Conservation (phyloP, 345 rosid genomes). For the Hypericum perforatum region DNA sequence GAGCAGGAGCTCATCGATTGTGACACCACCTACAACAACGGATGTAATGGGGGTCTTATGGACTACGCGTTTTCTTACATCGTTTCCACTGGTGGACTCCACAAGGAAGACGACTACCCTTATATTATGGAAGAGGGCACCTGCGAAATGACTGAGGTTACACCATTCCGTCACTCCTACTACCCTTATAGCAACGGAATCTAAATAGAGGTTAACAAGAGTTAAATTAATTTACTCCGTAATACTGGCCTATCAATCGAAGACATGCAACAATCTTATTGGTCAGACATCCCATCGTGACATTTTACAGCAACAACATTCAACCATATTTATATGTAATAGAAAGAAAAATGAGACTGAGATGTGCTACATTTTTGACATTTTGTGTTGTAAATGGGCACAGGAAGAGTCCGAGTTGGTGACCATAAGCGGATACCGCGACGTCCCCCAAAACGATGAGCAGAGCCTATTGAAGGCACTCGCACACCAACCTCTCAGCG, state of each 20-base stretch:
- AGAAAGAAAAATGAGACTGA: too few species aligned
- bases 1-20: conserved; percentile 58
- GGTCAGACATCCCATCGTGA: too few species aligned
- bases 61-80: conserved; percentile 47
- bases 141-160: conserved; percentile 37
- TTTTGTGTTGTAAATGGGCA: too few species aligned
- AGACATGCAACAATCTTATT: too few species aligned
- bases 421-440: conserved; percentile 41
- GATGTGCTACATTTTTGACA: too few species aligned
- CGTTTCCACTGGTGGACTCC: conserved; percentile 40
- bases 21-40: conserved; percentile 35
- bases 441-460: conserved; percentile 40
- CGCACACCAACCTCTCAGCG: conserved; percentile 47
- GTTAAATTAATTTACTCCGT: too few species aligned
- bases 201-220: too few species aligned
- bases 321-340: too few species aligned
- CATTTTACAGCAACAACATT: too few species aligned
- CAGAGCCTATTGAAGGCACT: conserved; percentile 41
- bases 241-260: too few species aligned
- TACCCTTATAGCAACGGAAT: neutral
- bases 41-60: conserved; percentile 59
- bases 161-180: neutral
- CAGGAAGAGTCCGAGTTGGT: conserved; percentile 22
- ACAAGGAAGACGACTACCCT: conserved; percentile 56
- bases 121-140: conserved; percentile 58